Conservation (phyloP, 192 early-diverging fungal species). For the Phlyctochytrium planicorne region DNA sequence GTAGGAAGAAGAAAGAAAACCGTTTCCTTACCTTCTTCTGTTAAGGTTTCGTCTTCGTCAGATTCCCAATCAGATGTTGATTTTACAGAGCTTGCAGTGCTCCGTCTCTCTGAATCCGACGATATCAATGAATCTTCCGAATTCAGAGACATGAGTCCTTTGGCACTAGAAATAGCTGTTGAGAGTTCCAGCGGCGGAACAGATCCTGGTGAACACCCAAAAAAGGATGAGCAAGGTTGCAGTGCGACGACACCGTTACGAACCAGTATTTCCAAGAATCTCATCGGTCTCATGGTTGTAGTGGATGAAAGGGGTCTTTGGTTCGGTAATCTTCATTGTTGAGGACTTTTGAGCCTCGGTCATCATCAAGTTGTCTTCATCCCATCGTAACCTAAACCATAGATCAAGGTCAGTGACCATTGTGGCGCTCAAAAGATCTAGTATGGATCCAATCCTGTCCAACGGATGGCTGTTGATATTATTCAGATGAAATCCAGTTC, state of each 20-base stretch:
- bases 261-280: conserved; percentile 55
- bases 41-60: conserved; percentile 30
- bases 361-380: conserved; percentile 82
- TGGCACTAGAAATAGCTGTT: not conserved
- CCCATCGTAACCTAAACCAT: conserved; percentile 7
- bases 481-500: not conserved
- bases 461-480: not conserved
- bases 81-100: not conserved
- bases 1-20: not conserved
- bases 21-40: conserved; percentile 34
- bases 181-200: conserved; percentile 21
- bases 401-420: not conserved
- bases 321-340: conserved; percentile 97
- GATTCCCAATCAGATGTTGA: conserved; percentile 28
- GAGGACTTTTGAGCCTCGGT: conserved; percentile 86
- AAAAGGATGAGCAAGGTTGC: not conserved
- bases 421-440: not conserved
- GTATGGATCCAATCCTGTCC: not conserved
- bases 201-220: not conserved
- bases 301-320: conserved; percentile 91
- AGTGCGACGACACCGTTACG: not conserved
- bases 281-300: conserved; percentile 82
- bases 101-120: conserved; percentile 1
- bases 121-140: conserved; percentile 4
- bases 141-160: not conserved